phyloP scores from a whole-genome alignment of 352 stramenopile genomes.

The Phytopythium litorale region DNA sequence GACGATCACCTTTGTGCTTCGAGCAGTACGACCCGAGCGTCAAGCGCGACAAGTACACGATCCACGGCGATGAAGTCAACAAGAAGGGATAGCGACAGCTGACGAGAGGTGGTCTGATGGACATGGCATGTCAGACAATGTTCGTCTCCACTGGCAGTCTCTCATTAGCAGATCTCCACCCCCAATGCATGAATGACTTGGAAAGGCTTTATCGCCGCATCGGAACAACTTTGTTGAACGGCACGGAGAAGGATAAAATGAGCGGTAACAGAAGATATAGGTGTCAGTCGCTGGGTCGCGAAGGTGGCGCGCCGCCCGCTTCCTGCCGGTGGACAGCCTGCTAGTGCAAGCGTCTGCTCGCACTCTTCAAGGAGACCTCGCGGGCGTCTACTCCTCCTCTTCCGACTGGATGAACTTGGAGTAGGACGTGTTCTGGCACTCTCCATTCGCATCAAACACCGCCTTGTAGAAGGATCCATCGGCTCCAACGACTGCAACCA shows the following conservation, averaged over 20 bases:
- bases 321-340: background rate
- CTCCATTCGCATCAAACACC: conserved; percentile 81
- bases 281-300: conserved; percentile 4
- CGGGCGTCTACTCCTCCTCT: conserved; percentile 70
- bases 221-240: conserved; percentile 6
- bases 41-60: conserved; percentile 80
- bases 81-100: conserved; percentile 16
- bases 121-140: background rate
- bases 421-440: conserved; percentile 89
- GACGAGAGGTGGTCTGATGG: background rate
- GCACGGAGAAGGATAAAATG: conserved; percentile 9
- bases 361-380: background rate
- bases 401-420: conserved; percentile 90
- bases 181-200: background rate
- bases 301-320: conserved; percentile 1
- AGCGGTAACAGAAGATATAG: conserved; percentile 11
- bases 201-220: background rate
- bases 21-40: conserved; percentile 71
- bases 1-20: background rate
- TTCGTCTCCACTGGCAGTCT: background rate
- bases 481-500: conserved; percentile 66
- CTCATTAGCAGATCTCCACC: background rate
- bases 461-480: conserved; percentile 89
- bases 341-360: background rate
- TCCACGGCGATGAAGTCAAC: conserved; percentile 64